These are phyloP conservation scores for Clarkia xantiana DNA, from an alignment of 345 rosid species.

Conservation along the genomic window DNA sequence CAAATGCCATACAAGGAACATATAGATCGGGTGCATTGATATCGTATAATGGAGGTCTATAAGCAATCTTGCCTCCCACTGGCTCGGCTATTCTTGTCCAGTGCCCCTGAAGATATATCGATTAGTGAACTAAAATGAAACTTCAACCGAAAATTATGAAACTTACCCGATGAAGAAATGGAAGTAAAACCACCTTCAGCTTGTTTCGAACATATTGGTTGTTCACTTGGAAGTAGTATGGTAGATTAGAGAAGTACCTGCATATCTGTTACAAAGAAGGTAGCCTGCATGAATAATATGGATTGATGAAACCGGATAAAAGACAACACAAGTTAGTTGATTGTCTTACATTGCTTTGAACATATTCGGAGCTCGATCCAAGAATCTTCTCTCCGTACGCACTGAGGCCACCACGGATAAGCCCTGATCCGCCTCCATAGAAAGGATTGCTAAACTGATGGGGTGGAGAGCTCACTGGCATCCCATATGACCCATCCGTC, in stretches of 20 bases:
- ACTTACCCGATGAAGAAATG: constrained; percentile 81
- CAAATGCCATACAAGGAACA: constrained; percentile 95
- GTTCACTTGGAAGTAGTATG: constrained; percentile 92
- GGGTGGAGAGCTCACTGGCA: constrained; percentile 48
- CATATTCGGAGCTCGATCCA: constrained; percentile 87
- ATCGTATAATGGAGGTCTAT: constrained; percentile 84
- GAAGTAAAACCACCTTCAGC: constrained; percentile 76
- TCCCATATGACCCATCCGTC: constrained; percentile 49
- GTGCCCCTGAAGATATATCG: constrained; percentile 40
- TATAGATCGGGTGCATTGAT: constrained; percentile 90
- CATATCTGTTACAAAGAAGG: constrained; percentile 44
- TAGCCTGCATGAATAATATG: constrained; percentile 1
- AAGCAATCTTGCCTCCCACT: constrained; percentile 89
- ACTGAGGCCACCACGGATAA: constrained; percentile 71
- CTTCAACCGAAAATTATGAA: too few species aligned
- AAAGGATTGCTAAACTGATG: constrained; percentile 75
- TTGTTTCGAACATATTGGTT: constrained; percentile 92
- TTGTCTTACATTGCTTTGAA: constrained; percentile 72
- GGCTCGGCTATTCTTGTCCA: constrained; percentile 92
- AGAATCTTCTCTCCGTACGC: constrained; percentile 82
- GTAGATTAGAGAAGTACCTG: constrained; percentile 82
- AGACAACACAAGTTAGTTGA: background rate
- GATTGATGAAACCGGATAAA: background rate
- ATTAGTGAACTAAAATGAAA: too few species aligned
- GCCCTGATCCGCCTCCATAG: constrained; percentile 84